A percentile compares a stretch with the other conserved stretches of the same genome.
phyloP scores from a whole-genome alignment of 176 grass and related monocot species.

The Musa troglodytarum region DNA sequence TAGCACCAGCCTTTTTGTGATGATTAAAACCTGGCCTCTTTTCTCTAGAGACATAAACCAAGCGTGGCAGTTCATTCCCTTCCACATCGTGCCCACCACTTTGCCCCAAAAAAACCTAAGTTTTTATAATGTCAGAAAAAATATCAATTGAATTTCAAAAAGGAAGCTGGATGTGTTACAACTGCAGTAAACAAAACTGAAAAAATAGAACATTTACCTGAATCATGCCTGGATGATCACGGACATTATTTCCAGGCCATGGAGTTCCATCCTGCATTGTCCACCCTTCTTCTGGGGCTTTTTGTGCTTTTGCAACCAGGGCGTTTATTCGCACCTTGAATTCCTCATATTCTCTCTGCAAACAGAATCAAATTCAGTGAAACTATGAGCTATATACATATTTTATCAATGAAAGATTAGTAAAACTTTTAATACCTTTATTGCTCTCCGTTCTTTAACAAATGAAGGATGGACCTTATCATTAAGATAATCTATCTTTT shows the following conservation, averaged over 20 bases:
- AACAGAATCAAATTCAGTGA: constrained; percentile 13
- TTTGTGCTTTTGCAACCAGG: constrained; percentile 82
- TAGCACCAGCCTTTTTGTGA: constrained; percentile 94
- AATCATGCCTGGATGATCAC: constrained; percentile 97
- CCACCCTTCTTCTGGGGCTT: constrained; percentile 94
- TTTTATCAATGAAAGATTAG: background rate
- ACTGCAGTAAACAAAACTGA: background rate
- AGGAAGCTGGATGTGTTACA: background rate
- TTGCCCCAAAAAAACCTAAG: constrained; percentile 92
- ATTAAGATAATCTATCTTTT: constrained; percentile 91
- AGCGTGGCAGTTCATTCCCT: constrained; percentile 77
- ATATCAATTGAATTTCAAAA: constrained; percentile 3
- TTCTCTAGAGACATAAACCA: constrained; percentile 94
- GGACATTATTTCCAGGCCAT: constrained; percentile 92
- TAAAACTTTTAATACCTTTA: constrained; percentile 44
- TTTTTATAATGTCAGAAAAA: constrained; percentile 14
- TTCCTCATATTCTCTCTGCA: constrained; percentile 89
- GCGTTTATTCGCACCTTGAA: constrained; percentile 92
- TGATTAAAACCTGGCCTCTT: constrained; percentile 85
- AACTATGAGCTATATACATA: constrained; percentile 10
- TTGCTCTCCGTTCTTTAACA: constrained; percentile 85
- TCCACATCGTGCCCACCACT: constrained; percentile 79
- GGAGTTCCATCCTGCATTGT: constrained; percentile 92
- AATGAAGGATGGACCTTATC: constrained; percentile 73
- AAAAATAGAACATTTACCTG: constrained; percentile 38